These are phyloP conservation scores for Phytophthora pini DNA, from an alignment of 352 stramenopile species.

Conservation along the genomic window DNA sequence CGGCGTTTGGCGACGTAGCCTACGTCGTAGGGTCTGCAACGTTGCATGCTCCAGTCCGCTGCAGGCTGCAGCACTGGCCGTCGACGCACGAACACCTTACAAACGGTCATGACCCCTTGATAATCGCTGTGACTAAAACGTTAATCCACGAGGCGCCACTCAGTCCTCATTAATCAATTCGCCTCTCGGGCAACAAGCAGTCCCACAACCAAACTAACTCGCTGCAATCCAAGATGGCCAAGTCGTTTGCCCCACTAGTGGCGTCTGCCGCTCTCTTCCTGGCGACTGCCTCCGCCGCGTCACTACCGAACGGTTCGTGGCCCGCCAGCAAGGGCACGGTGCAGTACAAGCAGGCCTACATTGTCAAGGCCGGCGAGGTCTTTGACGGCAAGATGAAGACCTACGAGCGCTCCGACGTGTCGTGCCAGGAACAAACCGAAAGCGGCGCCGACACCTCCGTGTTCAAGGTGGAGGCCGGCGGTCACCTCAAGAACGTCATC, in stretches of 20 bases:
- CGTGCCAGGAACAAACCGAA: background rate
- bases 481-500: constrained; percentile 1
- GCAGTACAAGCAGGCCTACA: background rate
- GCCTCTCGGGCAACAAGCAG: too few species aligned
- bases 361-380: background rate
- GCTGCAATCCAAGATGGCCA: constrained; percentile 3
- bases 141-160: background rate
- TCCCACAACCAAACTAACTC: background rate
- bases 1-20: background rate
- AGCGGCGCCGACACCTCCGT: background rate
- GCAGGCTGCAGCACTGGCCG: background rate
- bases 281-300: constrained; percentile 4
- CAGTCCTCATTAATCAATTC: background rate
- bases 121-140: constrained; percentile 10
- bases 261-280: constrained; percentile 9
- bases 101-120: constrained; percentile 10
- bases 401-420: background rate
- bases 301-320: constrained; percentile 25
- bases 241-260: constrained; percentile 8
- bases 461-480: background rate
- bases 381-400: background rate
- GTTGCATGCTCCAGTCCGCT: background rate
- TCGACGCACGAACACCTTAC: background rate
- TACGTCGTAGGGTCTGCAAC: background rate
- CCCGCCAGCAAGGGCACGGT: background rate